Evolutionary conservation across 106 monocot genomes (phyloP).

Genomic region (Chionographis japonica): DNA sequence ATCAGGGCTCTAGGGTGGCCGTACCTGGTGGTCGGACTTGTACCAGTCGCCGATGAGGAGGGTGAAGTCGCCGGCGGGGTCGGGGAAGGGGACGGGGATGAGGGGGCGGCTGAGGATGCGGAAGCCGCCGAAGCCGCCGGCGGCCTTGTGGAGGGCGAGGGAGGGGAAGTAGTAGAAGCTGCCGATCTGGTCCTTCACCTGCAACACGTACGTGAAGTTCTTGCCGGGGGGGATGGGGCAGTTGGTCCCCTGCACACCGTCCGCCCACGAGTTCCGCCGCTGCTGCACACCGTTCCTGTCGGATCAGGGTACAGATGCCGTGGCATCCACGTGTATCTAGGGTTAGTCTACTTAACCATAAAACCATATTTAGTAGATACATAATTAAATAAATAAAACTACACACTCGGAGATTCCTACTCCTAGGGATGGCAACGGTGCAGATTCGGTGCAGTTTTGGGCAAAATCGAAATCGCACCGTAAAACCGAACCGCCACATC

Average conservation of each 20-base stretch:
- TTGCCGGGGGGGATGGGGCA: conserved; percentile 73
- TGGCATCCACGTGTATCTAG: too few species aligned
- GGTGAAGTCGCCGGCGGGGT: conserved; percentile 61
- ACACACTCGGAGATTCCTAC: too few species aligned
- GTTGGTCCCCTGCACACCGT: conserved; percentile 63
- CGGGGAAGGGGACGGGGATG: conserved; percentile 64
- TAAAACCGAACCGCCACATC: too few species aligned
- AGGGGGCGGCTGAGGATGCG: conserved; percentile 56
- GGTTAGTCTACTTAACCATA: too few species aligned
- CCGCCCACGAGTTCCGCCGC: conserved; percentile 59
- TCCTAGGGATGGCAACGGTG: too few species aligned
- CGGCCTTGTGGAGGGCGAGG: conserved; percentile 61
- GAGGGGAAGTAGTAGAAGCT: conserved; percentile 78
- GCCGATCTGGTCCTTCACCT: conserved; percentile 73
- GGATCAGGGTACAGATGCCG: background rate
- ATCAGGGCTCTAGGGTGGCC: too few species aligned
- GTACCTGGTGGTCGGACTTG: conserved; percentile 55
- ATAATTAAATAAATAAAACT: background rate
- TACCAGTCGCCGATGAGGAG: conserved; percentile 72
- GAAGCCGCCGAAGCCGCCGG: conserved; percentile 64
- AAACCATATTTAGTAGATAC: background rate
- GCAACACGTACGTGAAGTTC: conserved; percentile 67
- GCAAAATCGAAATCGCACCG: too few species aligned
- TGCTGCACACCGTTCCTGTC: conserved; percentile 72
- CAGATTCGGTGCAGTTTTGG: too few species aligned